phyloP scores from a whole-genome alignment of 2,329 filamentous ascomycete genomes.

The Pseudogymnoascus sp. region DNA sequence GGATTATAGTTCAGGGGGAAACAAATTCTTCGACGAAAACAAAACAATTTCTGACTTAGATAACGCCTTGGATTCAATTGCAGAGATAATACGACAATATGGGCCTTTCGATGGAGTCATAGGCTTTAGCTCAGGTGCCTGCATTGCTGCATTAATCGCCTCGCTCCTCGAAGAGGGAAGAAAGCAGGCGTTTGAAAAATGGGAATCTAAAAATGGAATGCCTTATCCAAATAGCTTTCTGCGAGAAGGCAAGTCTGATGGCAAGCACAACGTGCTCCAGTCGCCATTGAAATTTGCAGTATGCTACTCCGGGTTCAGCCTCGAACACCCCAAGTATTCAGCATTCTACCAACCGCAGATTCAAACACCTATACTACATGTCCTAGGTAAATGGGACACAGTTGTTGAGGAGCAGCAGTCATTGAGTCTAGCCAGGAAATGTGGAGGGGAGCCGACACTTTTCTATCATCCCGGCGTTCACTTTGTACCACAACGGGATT shows the following conservation, averaged over 20 bases:
- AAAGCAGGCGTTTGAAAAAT: neutral
- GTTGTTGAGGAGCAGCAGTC: slow-evolving; percentile 4
- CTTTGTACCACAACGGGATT: slow-evolving; percentile 1
- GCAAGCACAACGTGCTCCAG: neutral
- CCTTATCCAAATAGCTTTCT: neutral
- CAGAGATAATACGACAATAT: neutral
- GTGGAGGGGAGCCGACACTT: neutral
- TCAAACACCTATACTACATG: slow-evolving; percentile 7
- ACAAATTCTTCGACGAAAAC: neutral
- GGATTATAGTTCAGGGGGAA: neutral
- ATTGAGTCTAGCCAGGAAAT: neutral
- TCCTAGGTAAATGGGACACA: slow-evolving; percentile 9
- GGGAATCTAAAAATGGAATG: neutral
- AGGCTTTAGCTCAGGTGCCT: slow-evolving; percentile 10
- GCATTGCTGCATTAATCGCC: slow-evolving; percentile 5
- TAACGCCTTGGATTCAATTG: neutral
- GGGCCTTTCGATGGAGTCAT: slow-evolving; percentile 11
- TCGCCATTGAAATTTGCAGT: slow-evolving; percentile 9
- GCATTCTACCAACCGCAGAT: slow-evolving; percentile 8
- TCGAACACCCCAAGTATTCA: slow-evolving; percentile 8
- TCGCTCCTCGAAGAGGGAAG: slow-evolving; percentile 1
- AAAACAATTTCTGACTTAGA: neutral
- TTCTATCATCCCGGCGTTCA: slow-evolving; percentile 10
- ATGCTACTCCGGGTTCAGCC: slow-evolving; percentile 11
- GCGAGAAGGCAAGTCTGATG: neutral